A percentile compares a stretch with the other conserved stretches of the same genome.
These are phyloP conservation scores for Eucalyptus pauciflora DNA, from an alignment of 345 rosid species.

Conservation along the genomic window DNA sequence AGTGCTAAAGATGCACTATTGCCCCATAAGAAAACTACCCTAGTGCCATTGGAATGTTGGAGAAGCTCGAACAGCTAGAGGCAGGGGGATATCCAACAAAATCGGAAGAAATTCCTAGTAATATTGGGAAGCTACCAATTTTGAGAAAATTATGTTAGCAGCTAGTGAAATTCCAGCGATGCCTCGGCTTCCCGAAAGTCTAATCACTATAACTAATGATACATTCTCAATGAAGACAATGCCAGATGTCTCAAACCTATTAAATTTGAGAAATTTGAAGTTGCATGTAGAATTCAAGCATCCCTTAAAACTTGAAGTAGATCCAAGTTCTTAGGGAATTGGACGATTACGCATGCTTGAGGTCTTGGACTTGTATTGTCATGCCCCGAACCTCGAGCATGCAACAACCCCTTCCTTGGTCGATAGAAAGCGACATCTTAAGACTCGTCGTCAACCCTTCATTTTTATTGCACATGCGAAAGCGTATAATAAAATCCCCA, in stretches of 20 bases:
- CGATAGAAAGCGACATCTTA: no score
- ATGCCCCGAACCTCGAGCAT: no score
- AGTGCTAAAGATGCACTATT: fast-evolving
- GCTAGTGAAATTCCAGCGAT: fast-evolving
- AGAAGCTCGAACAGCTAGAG: background rate
- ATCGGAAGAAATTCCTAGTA: background rate
- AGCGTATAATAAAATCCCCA: no score
- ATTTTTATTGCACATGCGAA: no score
- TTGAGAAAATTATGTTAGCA: no score
- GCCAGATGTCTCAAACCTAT: background rate
- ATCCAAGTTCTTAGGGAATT: background rate
- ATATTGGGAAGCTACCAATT: background rate
- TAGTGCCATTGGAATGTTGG: fast-evolving
- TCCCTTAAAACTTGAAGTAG: background rate
- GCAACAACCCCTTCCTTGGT: no score
- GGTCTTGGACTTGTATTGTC: fast-evolving
- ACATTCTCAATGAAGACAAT: fast-evolving
- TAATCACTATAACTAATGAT: fast-evolving
- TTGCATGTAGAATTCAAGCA: fast-evolving
- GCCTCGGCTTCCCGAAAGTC: fast-evolving
- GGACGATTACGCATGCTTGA: background rate
- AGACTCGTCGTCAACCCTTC: no score
- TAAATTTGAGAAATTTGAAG: background rate
- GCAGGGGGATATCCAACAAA: fast-evolving
- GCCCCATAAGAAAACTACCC: background rate